Base-by-base conservation (phyloP, 371 early-diverging fungal genomes). In the Modicella reniformis region DNA sequence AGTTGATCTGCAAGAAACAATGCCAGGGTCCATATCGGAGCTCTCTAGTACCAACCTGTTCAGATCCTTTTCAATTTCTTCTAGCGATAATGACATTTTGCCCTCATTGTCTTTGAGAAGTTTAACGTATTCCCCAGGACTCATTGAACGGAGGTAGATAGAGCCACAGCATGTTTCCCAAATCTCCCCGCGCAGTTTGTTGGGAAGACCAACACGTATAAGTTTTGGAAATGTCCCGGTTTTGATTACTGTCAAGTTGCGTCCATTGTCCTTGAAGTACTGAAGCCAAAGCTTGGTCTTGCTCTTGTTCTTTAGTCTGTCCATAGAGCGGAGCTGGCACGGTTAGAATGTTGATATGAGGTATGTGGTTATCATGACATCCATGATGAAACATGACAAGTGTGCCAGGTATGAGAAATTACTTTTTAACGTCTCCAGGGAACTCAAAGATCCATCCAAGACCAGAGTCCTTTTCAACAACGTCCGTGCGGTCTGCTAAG, bases 41-140 rank as follows among this genome's bases (percentile, higher is more conserved):
- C 37, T 13, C 6, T 37, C 12, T 12, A 12, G 19, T 5, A 10
- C 32, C 49, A 67, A 92, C 88, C 98, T 80, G 67, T 94, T 95
- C 63, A 98, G 74, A 75, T 98, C 99, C 81, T 98, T 98, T 79
- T 98, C 99, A 61, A 98, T 98, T 81, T 98, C 99, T 65, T 97
- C 98, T 0, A 90, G 87, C 19, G 93, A 90, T 28, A 93, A 72
- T 0, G 93, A 92, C 21, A 81, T 81, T 59, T 88, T 85, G 2
- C 92, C 85, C 26, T 82, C 84, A 29, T 90, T 86, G 29, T 92
- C 92, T 41, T 87, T 84, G 33, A 95, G 86, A 17, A 96, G 81
- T 53, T 87, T 84, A 25, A 91, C 84, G 74, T 96, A 98, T 13
- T 92, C 86, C 9, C 95, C 96, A 21, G 87, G 86, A 66, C 95